Conservation (phyloP, 1,139 yeast species). For the Lodderomyces oxycetoniae region DNA sequence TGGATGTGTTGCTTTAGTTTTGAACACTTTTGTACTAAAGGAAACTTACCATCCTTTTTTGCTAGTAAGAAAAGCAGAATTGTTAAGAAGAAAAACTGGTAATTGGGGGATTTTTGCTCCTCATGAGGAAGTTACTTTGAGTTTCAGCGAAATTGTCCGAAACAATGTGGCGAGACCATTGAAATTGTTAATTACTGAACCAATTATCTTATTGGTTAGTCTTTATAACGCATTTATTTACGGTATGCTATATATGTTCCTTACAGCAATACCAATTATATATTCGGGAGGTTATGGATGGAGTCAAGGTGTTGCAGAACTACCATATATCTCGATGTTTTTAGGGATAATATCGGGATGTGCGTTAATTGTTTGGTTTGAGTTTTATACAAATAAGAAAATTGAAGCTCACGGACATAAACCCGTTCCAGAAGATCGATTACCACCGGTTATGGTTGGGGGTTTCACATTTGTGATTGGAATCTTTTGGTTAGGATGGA, state of each 20-base stretch:
- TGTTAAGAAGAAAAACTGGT: constrained; percentile 51
- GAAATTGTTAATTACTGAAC: constrained; percentile 64
- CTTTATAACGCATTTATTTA: constrained; percentile 79
- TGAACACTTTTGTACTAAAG: constrained; percentile 29
- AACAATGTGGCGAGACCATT: constrained; percentile 71
- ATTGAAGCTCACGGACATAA: constrained; percentile 46
- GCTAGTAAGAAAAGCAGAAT: constrained; percentile 55
- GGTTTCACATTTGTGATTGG: constrained; percentile 70
- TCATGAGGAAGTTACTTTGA: constrained; percentile 65
- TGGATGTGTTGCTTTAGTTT: constrained; percentile 30
- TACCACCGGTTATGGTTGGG: constrained; percentile 70
- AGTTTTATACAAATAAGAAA: constrained; percentile 19
- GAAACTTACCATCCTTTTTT: constrained; percentile 52
- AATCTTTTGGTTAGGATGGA: constrained; percentile 80
- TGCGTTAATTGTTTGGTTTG: constrained; percentile 25
- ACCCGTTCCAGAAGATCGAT: constrained; percentile 74
- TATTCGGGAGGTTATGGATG: constrained; percentile 59
- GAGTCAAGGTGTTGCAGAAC: constrained; percentile 48
- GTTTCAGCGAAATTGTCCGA: constrained; percentile 59
- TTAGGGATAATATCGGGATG: constrained; percentile 65
- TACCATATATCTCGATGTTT: constrained; percentile 59
- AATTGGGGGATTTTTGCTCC: constrained; percentile 86
- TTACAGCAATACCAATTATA: constrained; percentile 76
- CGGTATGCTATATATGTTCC: constrained; percentile 71
- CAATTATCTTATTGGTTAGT: constrained; percentile 63